Conservation (phyloP, 1,139 yeast genomes). For the Suhomyces terraborum region DNA sequence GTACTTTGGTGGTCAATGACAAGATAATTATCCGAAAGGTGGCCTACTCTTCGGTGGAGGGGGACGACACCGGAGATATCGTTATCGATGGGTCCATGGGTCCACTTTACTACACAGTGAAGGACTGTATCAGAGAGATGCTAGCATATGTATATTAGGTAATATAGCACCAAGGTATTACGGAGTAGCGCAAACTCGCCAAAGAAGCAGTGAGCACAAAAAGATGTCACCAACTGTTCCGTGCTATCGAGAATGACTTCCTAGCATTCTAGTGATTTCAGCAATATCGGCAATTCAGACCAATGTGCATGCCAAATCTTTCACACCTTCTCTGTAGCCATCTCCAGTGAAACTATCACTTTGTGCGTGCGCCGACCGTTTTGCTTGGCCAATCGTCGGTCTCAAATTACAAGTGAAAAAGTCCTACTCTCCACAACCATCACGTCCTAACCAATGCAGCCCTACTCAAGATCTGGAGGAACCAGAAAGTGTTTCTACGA, state of each 20-base stretch:
- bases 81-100: slow-evolving; percentile 82
- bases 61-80: slow-evolving; percentile 72
- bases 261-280: no score
- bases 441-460: slow-evolving; percentile 37
- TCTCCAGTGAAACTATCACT: no score
- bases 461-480: slow-evolving; percentile 53
- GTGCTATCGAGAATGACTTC: no score
- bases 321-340: no score
- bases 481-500: slow-evolving; percentile 54
- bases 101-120: slow-evolving; percentile 75
- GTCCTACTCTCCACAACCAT: slow-evolving; percentile 1
- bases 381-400: slow-evolving; percentile 11
- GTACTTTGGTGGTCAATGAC: slow-evolving; percentile 84
- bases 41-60: slow-evolving; percentile 42
- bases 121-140: slow-evolving; percentile 73
- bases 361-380: slow-evolving; percentile 11
- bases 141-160: slow-evolving; percentile 63
- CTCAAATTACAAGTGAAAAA: slow-evolving; percentile 11
- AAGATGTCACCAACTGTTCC: no score
- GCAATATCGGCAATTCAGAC: no score
- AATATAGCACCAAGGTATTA: slow-evolving; percentile 2
- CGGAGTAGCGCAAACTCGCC: no score
- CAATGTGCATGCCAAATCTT: no score
- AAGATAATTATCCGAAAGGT: slow-evolving; percentile 74
- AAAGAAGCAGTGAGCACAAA: no score